Evolutionary conservation across 169 alveolate genomes (phyloP).

Genomic region (Cryptosporidium baileyi): DNA sequence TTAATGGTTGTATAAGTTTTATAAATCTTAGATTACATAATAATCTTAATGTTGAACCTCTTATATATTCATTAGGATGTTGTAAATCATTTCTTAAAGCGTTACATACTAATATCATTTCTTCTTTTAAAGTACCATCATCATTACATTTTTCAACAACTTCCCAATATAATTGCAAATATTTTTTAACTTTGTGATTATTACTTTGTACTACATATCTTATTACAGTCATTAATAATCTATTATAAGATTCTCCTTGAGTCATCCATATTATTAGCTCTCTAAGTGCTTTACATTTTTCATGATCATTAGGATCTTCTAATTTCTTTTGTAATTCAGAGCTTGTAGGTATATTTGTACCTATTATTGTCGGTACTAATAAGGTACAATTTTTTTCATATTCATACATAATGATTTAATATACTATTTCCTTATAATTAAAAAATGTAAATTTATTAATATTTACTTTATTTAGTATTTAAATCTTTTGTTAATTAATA

Average conservation of each 20-base stretch:
- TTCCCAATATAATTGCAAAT: slow-evolving; percentile 93
- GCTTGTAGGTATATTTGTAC: slow-evolving; percentile 49
- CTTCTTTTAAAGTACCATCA: slow-evolving; percentile 95
- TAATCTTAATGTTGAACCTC: slow-evolving; percentile 94
- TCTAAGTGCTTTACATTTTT: slow-evolving; percentile 64
- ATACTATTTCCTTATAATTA: no score
- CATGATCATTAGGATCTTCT: slow-evolving; percentile 67
- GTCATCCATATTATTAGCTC: slow-evolving; percentile 68
- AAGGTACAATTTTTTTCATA: slow-evolving; percentile 64
- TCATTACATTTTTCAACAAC: slow-evolving; percentile 90
- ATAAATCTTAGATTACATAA: slow-evolving; percentile 88
- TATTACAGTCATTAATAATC: slow-evolving; percentile 81
- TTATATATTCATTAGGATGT: slow-evolving; percentile 94
- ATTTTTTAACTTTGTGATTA: slow-evolving; percentile 87
- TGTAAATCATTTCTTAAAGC: slow-evolving; percentile 93
- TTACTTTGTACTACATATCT: slow-evolving; percentile 82
- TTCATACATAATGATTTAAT: slow-evolving; percentile 50
- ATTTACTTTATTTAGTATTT: background rate
- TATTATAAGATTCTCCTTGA: slow-evolving; percentile 68
- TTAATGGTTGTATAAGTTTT: slow-evolving; percentile 89
- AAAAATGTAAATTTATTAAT: background rate
- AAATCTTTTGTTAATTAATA: background rate
- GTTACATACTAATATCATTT: slow-evolving; percentile 95
- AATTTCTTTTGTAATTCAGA: slow-evolving; percentile 63
- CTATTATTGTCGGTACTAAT: slow-evolving; percentile 39